Percentiles rank a stretch among this genome's conserved stretches.
phyloP scores from a whole-genome alignment of 352 stramenopile species.

The Pythium grandisporangium region DNA sequence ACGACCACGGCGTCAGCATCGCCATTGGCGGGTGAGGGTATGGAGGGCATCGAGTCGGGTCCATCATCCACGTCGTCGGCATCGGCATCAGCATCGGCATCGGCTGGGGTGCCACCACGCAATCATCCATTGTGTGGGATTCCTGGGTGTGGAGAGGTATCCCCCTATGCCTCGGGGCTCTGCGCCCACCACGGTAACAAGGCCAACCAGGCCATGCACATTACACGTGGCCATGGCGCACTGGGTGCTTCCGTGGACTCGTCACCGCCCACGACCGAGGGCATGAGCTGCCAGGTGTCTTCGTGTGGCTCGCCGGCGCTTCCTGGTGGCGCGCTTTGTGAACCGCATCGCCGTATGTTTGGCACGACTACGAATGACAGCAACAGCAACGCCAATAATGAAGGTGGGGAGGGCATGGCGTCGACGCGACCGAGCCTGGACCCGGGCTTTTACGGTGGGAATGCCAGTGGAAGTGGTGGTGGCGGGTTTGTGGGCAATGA shows the following conservation, averaged over 20 bases:
- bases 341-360: conserved; percentile 9
- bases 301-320: conserved; percentile 1
- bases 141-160: conserved; percentile 26
- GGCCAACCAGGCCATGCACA: conserved; percentile 20
- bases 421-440: conserved; percentile 2
- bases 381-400: too few relatives aligned
- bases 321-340: conserved; percentile 4
- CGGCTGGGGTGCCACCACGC: too few relatives aligned
- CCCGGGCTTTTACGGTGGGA: too few relatives aligned
- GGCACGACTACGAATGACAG: too few relatives aligned
- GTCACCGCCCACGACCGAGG: too few relatives aligned
- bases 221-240: too few relatives aligned
- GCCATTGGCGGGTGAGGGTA: not conserved
- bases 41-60: not conserved
- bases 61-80: too few relatives aligned
- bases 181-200: conserved; percentile 44
- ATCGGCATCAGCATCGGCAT: too few relatives aligned
- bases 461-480: too few relatives aligned
- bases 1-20: not conserved
- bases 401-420: not conserved
- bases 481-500: too few relatives aligned
- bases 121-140: conserved; percentile 11
- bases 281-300: too few relatives aligned
- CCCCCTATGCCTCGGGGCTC: conserved; percentile 31
- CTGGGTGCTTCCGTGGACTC: not conserved